A percentile compares a stretch with the other conserved stretches of the same genome.
phyloP scores from a whole-genome alignment of 2,329 filamentous ascomycete genomes.

The Bertia moriformis region DNA sequence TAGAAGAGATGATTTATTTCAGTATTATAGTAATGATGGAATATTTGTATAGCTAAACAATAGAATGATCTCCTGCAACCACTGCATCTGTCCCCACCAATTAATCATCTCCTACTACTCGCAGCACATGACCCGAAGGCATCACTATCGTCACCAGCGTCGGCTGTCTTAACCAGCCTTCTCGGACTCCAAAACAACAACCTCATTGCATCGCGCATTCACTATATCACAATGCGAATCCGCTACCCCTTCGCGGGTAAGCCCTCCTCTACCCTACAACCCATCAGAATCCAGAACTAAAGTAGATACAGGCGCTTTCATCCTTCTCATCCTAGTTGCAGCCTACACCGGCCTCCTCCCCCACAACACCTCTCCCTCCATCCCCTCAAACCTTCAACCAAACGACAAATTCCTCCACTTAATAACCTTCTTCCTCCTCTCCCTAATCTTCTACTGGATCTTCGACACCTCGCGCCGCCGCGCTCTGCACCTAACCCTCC shows the following conservation, averaged over 20 bases:
- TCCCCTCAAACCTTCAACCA: conserved; percentile 36
- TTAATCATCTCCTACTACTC: too few species aligned
- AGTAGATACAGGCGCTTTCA: background rate
- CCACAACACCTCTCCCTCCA: conserved; percentile 55
- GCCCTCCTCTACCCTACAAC: conserved; percentile 35
- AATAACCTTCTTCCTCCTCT: conserved; percentile 79
- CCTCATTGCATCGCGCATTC: too few species aligned
- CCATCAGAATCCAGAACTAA: conserved; percentile 5
- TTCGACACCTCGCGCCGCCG: conserved; percentile 79
- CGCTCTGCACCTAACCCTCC: conserved; percentile 67
- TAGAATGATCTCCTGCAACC: too few species aligned
- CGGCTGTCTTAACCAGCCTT: too few species aligned
- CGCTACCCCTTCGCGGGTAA: conserved; percentile 1
- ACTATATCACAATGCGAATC: conserved; percentile 1
- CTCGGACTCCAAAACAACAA: too few species aligned
- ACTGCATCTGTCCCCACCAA: too few species aligned
- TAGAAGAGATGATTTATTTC: too few species aligned
- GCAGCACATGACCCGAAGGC: too few species aligned
- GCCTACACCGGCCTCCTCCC: conserved; percentile 64
- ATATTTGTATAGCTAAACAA: too few species aligned
- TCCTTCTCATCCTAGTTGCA: conserved; percentile 57
- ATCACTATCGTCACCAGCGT: too few species aligned
- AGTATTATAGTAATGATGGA: too few species aligned
- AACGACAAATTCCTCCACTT: conserved; percentile 82
- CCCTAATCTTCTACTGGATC: conserved; percentile 88